Evolutionary conservation across 306 rosid species (phyloP).

Genomic region (Pyrus pyrifolia): DNA sequence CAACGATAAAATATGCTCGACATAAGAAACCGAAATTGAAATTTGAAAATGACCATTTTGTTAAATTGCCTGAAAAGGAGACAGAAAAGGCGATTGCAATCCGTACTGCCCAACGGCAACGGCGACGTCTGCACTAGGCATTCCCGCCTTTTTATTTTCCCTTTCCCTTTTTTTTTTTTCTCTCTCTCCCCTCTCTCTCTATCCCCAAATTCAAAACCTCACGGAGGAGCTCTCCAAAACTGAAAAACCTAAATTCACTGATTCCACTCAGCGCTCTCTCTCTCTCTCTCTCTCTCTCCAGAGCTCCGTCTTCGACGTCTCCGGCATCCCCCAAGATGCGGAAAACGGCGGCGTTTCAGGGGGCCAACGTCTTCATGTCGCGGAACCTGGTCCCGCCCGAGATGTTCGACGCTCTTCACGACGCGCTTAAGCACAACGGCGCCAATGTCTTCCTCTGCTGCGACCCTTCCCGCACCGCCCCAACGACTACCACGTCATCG

Average conservation of each 20-base stretch:
- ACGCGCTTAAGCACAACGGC: conserved; percentile 75
- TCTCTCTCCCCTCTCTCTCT: too few relatives aligned
- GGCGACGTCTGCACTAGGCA: not conserved
- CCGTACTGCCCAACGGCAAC: not conserved
- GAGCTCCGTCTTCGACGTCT: not conserved
- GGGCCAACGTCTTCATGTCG: conserved; percentile 77
- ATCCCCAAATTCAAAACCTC: not conserved
- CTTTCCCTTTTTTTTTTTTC: not conserved
- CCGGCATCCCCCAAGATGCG: conserved; percentile 27
- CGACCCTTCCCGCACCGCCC: conserved; percentile 75
- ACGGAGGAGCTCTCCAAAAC: not conserved
- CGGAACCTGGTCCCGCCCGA: conserved; percentile 87
- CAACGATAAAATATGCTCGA: too few relatives aligned
- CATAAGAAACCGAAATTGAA: too few relatives aligned
- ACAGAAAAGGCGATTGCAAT: too few relatives aligned
- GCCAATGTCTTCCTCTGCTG: conserved; percentile 73
- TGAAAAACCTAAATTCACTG: not conserved
- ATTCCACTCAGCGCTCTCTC: not conserved
- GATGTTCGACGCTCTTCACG: conserved; percentile 77
- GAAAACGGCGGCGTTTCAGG: conserved; percentile 60
- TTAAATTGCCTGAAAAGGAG: too few relatives aligned
- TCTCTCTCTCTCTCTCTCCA: not conserved
- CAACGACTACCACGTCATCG: conserved; percentile 71
- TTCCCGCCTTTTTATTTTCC: conserved; percentile 8
- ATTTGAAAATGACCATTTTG: too few relatives aligned